These are phyloP conservation scores for Cutaneotrichosporon arboriforme DNA, from an alignment of 1,284 basidiomycete species.

Conservation along the genomic window DNA sequence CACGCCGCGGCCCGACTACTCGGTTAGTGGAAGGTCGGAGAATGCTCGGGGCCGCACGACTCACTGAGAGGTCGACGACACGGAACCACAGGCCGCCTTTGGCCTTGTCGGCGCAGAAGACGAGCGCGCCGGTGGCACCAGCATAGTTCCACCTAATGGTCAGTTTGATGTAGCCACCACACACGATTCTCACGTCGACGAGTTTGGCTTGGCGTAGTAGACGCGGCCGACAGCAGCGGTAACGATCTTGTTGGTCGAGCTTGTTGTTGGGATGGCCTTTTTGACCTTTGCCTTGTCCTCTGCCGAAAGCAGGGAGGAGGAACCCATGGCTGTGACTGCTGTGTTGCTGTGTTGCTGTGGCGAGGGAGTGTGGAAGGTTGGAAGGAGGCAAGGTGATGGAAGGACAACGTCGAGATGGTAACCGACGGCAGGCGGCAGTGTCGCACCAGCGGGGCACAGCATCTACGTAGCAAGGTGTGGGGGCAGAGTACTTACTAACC, in stretches of 20 bases:
- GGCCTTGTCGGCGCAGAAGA: conserved; percentile 61
- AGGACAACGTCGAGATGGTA: not conserved
- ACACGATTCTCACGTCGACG: conserved; percentile 19
- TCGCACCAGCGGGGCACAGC: no score
- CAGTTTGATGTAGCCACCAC: no score
- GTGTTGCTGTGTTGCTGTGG: not conserved
- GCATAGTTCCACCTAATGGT: conserved; percentile 70
- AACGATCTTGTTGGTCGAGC: conserved; percentile 60
- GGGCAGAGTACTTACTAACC: no score
- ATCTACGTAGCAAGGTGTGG: no score
- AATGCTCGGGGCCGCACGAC: conserved; percentile 10
- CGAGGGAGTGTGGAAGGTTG: not conserved
- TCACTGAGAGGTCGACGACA: conserved; percentile 66
- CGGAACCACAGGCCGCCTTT: conserved; percentile 62
- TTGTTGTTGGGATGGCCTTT: conserved; percentile 54
- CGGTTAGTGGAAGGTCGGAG: conserved; percentile 3
- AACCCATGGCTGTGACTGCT: conserved; percentile 18
- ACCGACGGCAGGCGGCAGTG: no score
- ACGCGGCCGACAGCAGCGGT: conserved; percentile 73
- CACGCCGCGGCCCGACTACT: conserved; percentile 68
- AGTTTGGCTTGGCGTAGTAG: conserved; percentile 57
- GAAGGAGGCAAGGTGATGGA: not conserved
- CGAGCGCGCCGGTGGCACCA: conserved; percentile 76
- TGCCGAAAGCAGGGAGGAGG: conserved; percentile 52
- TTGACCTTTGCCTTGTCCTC: conserved; percentile 76